phyloP scores from a whole-genome alignment of 2,329 filamentous ascomycete genomes.

The Sporothrix schenckii region DNA sequence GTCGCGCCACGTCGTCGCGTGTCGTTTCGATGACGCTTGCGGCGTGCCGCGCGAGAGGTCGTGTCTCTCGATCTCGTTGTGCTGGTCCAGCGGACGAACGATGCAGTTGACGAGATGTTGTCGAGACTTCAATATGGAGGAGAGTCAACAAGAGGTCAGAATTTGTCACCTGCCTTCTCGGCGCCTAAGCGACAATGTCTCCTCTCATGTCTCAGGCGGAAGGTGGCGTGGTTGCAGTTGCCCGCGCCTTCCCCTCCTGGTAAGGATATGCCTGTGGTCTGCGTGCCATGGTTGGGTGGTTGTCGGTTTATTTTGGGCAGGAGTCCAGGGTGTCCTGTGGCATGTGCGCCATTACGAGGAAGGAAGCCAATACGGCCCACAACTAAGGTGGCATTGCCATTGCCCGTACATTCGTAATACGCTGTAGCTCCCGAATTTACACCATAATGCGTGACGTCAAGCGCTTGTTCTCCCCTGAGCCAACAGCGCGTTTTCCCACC shows the following conservation, averaged over 20 bases:
- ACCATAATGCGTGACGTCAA: conserved; percentile 23
- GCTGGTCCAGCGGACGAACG: neutral
- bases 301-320: conserved; percentile 25
- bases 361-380: neutral
- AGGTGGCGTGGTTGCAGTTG: conserved; percentile 20
- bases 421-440: conserved; percentile 24
- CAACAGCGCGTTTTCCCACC: neutral
- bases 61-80: neutral
- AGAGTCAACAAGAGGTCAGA: neutral
- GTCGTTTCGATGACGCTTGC: conserved; percentile 16
- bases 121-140: neutral
- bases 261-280: neutral
- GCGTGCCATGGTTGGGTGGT: neutral
- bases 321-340: conserved; percentile 21
- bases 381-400: no score
- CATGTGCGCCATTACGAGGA: conserved; percentile 28
- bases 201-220: neutral
- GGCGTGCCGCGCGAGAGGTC: conserved; percentile 12
- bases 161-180: conserved; percentile 22
- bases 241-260: conserved; percentile 14
- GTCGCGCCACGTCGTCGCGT: conserved; percentile 13
- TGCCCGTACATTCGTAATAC: neutral
- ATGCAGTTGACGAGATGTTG: neutral
- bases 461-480: neutral
- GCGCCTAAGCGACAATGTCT: neutral